These are phyloP conservation scores for Diaporthe velutina DNA, from an alignment of 2,329 filamentous ascomycete genomes.

Conservation along the genomic window DNA sequence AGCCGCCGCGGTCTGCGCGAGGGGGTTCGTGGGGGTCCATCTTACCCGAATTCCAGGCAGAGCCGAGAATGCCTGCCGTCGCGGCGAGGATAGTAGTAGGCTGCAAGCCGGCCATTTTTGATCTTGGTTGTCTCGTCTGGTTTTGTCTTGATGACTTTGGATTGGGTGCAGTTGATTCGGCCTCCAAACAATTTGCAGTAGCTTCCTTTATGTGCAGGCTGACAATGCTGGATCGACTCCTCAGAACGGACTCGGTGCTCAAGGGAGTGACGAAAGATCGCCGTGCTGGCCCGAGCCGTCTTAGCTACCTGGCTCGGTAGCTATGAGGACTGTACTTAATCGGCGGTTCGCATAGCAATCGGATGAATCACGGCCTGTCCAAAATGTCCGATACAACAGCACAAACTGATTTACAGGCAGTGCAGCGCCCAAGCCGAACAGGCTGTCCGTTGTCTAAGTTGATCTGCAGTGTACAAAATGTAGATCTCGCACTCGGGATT, in stretches of 20 bases:
- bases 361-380: constrained; percentile 33
- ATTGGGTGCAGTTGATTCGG: background rate
- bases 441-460: background rate
- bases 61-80: constrained; percentile 54
- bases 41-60: constrained; percentile 54
- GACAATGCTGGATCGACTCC: background rate
- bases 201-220: background rate
- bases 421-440: background rate
- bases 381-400: constrained; percentile 34
- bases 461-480: background rate
- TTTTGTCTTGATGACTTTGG: background rate
- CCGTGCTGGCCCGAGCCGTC: background rate
- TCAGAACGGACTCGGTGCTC: background rate
- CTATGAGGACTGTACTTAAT: background rate
- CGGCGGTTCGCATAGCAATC: background rate
- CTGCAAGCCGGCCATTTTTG: constrained; percentile 35
- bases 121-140: background rate
- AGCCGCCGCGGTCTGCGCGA: constrained; percentile 21
- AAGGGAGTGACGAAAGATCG: background rate
- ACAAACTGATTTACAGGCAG: background rate
- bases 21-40: constrained; percentile 6
- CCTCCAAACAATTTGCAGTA: background rate
- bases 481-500: background rate
- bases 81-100: constrained; percentile 48
- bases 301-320: background rate